These are phyloP conservation scores for Verticillium dahliae DNA, from an alignment of 2,329 filamentous ascomycete species.

Conservation along the genomic window DNA sequence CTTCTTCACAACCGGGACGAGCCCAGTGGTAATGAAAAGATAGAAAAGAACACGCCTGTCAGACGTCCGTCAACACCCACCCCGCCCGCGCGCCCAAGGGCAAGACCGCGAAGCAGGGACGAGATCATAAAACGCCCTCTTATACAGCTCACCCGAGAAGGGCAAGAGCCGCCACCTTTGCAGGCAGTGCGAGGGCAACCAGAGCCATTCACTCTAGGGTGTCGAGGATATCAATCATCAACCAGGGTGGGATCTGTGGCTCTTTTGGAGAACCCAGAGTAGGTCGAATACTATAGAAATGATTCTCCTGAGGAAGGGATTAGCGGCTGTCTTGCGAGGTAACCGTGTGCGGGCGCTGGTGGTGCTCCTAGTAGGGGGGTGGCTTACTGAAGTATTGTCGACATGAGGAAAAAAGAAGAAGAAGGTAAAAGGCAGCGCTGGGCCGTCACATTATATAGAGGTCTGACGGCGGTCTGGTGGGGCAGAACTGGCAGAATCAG, in stretches of 20 bases:
- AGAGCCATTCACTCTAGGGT: constrained; percentile 78
- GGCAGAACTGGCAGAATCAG: not conserved
- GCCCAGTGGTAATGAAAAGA: constrained; percentile 52
- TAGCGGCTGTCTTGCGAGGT: not conserved
- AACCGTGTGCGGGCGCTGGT: constrained; percentile 1
- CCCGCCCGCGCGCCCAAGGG: constrained; percentile 70
- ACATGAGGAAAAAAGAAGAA: constrained; percentile 47
- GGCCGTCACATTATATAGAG: constrained; percentile 32
- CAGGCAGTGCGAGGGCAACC: constrained; percentile 53
- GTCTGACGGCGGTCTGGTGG: not conserved
- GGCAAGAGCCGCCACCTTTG: constrained; percentile 48
- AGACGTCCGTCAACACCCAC: constrained; percentile 86
- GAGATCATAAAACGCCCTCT: constrained; percentile 94
- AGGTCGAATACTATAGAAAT: constrained; percentile 97
- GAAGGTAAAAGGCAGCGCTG: constrained; percentile 22
- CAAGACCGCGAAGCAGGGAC: constrained; percentile 64
- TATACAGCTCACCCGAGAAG: constrained; percentile 51
- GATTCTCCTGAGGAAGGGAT: constrained; percentile 58
- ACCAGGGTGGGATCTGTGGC: constrained; percentile 93
- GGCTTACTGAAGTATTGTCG: constrained; percentile 55
- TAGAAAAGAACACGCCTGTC: constrained; percentile 57
- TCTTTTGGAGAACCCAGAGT: constrained; percentile 88
- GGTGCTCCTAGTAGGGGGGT: constrained; percentile 24
- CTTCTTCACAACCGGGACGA: constrained; percentile 46
- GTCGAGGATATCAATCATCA: constrained; percentile 87